Conservation (phyloP, 176 grass and related monocot species). For the Oryza australiensis region DNA sequence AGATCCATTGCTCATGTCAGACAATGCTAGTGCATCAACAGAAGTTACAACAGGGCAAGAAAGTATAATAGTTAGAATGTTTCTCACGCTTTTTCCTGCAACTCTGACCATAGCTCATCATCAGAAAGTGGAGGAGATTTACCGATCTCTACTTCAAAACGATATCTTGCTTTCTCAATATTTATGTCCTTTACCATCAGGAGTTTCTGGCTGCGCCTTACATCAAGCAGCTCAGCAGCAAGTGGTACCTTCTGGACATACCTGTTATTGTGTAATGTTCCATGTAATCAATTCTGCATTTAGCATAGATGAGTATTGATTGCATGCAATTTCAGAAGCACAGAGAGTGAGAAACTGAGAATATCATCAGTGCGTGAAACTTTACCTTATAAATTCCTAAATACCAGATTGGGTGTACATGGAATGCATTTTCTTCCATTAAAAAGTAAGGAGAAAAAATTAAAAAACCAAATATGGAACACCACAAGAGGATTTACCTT, state of each 20-base stretch:
- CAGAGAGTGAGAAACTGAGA: not conserved
- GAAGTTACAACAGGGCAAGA: slow-evolving; percentile 30
- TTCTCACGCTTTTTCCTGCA: slow-evolving; percentile 80
- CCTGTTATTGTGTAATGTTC: slow-evolving; percentile 49
- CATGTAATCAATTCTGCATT: slow-evolving; percentile 40
- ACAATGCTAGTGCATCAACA: slow-evolving; percentile 19
- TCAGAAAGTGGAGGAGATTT: slow-evolving; percentile 84
- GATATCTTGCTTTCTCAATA: slow-evolving; percentile 73
- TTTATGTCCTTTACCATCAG: slow-evolving; percentile 83
- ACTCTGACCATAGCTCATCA: slow-evolving; percentile 78
- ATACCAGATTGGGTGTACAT: not conserved
- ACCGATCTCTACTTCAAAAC: slow-evolving; percentile 89
- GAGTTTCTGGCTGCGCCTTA: slow-evolving; percentile 86
- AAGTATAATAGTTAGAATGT: slow-evolving; percentile 25
- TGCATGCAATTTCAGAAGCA: not conserved
- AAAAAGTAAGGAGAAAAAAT: not conserved
- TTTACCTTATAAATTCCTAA: slow-evolving; percentile 11
- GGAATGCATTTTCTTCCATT: not conserved
- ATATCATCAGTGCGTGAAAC: slow-evolving; percentile 12
- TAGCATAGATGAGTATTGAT: slow-evolving; percentile 19
- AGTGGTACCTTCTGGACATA: slow-evolving; percentile 92
- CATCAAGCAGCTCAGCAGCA: slow-evolving; percentile 89
- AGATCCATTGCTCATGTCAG: slow-evolving; percentile 21
- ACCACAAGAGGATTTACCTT: slow-evolving; percentile 50
- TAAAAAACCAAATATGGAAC: slow-evolving; percentile 7